Evolutionary conservation across 176 grass and related monocot genomes (phyloP).

Genomic region (Oryza punctata): DNA sequence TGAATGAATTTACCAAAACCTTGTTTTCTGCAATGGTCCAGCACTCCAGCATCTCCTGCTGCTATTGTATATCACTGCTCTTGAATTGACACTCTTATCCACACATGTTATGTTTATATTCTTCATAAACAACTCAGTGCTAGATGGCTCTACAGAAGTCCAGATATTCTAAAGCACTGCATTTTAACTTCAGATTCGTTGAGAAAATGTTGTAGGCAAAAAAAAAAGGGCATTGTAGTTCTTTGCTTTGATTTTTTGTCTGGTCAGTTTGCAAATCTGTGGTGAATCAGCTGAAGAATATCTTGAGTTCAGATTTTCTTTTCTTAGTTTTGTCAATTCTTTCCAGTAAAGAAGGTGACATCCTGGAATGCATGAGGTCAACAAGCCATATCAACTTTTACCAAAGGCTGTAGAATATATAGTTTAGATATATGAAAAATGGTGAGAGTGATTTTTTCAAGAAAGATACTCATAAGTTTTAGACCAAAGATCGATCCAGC

Average conservation of each 20-base stretch:
- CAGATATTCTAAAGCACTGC: slow-evolving; percentile 8
- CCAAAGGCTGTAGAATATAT: background rate
- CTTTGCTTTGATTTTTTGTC: slow-evolving; percentile 1
- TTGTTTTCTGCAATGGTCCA: slow-evolving; percentile 29
- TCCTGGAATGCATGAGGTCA: background rate
- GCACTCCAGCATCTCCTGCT: slow-evolving; percentile 19
- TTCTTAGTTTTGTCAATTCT: background rate
- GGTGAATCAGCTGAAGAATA: slow-evolving; percentile 4
- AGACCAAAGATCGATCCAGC: background rate
- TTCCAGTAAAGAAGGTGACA: background rate
- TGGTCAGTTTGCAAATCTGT: background rate
- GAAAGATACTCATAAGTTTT: background rate
- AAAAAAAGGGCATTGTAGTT: background rate
- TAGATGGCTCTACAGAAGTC: slow-evolving; percentile 10
- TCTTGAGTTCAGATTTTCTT: background rate
- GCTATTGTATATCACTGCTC: background rate
- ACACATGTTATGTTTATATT: slow-evolving; percentile 9
- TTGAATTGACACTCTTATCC: slow-evolving; percentile 8
- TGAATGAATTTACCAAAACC: background rate
- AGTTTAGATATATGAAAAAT: background rate
- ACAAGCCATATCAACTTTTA: background rate
- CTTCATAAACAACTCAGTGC: background rate
- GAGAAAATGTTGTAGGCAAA: background rate
- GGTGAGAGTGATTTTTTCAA: background rate
- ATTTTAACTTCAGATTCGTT: slow-evolving; percentile 9